phyloP scores from a whole-genome alignment of 768 basidiomycete genomes.

The Phanerochaete sordida region DNA sequence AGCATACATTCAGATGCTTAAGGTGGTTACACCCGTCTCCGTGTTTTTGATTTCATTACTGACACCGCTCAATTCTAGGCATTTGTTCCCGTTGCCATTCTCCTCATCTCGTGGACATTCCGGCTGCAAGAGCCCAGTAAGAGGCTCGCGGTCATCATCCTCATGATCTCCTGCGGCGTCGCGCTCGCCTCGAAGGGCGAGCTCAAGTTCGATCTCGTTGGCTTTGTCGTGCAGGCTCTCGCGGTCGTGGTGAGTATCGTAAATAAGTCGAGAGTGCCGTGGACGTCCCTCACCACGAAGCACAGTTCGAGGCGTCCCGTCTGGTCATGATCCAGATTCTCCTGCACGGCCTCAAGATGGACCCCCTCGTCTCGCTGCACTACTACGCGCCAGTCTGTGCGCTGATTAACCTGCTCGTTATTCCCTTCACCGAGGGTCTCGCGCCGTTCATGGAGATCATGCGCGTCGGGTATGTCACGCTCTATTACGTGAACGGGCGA shows the following conservation, averaged over 20 bases:
- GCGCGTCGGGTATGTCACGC: conserved; percentile 28
- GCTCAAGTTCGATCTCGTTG: conserved; percentile 76
- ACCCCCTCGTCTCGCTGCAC: conserved; percentile 91
- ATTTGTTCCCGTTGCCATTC: conserved; percentile 84
- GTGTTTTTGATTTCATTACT: background rate
- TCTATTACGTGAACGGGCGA: background rate
- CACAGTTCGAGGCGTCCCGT: conserved; percentile 86
- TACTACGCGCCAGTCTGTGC: conserved; percentile 98
- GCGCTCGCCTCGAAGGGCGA: conserved; percentile 90
- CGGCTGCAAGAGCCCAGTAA: conserved; percentile 85
- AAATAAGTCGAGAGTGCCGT: background rate
- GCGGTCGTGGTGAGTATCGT: conserved; percentile 72
- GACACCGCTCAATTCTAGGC: conserved; percentile 47
- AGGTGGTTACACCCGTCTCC: conserved; percentile 40
- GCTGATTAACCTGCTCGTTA: conserved; percentile 74
- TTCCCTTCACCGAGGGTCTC: conserved; percentile 92
- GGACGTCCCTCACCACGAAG: conserved; percentile 1
- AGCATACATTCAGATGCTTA: conserved; percentile 96
- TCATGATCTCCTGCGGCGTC: conserved; percentile 89
- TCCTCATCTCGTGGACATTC: conserved; percentile 90
- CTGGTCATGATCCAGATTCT: conserved; percentile 96
- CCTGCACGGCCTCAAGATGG: conserved; percentile 95
- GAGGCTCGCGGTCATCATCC: conserved; percentile 76
- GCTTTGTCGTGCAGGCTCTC: conserved; percentile 84
- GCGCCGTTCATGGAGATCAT: conserved; percentile 77